Evolutionary conservation across 2,329 filamentous ascomycete species (phyloP), one percentile per base, ranked within the genome.

Genomic region (Meredithiella fracta): DNA sequence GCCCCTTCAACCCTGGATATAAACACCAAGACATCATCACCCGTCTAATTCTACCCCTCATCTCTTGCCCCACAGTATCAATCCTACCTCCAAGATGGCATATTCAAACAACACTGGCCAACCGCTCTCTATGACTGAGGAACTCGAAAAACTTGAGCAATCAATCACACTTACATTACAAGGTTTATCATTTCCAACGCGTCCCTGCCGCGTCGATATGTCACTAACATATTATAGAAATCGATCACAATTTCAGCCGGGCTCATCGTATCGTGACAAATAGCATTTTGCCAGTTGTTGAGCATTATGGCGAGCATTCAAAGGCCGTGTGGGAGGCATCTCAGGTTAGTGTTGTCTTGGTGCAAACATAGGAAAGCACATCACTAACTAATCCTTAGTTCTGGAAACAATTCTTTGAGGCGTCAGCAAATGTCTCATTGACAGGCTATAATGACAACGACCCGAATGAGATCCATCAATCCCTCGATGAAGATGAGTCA

Each of bases 351-450:
- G 38, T 37, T 56, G 22, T 52, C 23, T 14, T 55, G 22, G 1
- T 17, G 40, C 14, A 22, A 34, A 2, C 25, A 44, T 47, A 17
- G 22, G 9, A 8, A 23, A 3, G 11, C 23, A 23, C 44, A 25
- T 25, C 2, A 25, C 44, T 49, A 49, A 49, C 44, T 22, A 1
- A 49, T 22, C 1, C 55, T 11, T 64, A 94, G 86, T 98, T 98
- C 70, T 98, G 92, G 92, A 98, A 98, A 70, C 90, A 97, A 73
- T 98, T 98, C 73, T 98, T 98, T 69, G 92, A 98, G 71, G 89
- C 92, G 37, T 95, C 90, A 51, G 92, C 92, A 66, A 97, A 98
- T 64, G 91, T 98, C 25, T 95, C 91, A 9, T 78, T 98, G 9
- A 95, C 89, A 0, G 89, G 90, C 26, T 96, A 98, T 68, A 91